Evolutionary conservation across 768 basidiomycete species (phyloP), one percentile per base, ranked within the genome.

Genomic region (Lepiota venenata): DNA sequence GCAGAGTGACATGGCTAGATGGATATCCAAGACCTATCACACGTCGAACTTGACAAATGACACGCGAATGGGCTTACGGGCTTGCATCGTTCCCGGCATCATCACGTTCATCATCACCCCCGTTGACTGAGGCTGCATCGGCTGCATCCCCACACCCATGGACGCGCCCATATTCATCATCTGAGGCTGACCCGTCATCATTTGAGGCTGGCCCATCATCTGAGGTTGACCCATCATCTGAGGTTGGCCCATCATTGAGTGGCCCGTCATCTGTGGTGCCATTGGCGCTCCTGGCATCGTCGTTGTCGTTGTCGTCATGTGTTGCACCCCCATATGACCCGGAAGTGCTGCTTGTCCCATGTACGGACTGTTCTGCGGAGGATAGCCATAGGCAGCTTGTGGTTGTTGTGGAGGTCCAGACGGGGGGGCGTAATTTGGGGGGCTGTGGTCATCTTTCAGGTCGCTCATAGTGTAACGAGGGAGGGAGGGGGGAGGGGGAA

Each of bases 101-200:
- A 54, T 54, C 4, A 46, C 52, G 11, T 46, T 54, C 45, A 54
- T 54, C 45, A 54, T 54, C 16, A 47, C 52, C 21, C 45, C 52
- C 14, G 45, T 54, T 36, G 44, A 11, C 27, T 41, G 45, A 5
- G 45, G 45, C n/a, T 54, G 52, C 11, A 41, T 39, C 1, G 52
- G 52, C 15, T 54, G 45, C 20, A 46, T 44, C 4, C 25, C 21
- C 52, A 29, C 18, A 2, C 18, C n/a, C 42, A 39, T 42, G 2
- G 14, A n/a, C 12, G 41, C 37, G 16, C 21, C 25, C 40, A 43
- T 53, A 2, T 25, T 42, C 39, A 51, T 25, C 32, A 37, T 52
- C 32, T 15, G 36, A 7, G 51, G 51, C 14, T 52, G 51, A 9
- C 32, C 32, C 32, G n/a, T n/a, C n/a, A 46, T 46, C 36, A 25